Percentiles rank a stretch among this genome's conserved stretches.
Conservation (phyloP, 1,284 basidiomycete species). For the Coniferiporia weirii region DNA sequence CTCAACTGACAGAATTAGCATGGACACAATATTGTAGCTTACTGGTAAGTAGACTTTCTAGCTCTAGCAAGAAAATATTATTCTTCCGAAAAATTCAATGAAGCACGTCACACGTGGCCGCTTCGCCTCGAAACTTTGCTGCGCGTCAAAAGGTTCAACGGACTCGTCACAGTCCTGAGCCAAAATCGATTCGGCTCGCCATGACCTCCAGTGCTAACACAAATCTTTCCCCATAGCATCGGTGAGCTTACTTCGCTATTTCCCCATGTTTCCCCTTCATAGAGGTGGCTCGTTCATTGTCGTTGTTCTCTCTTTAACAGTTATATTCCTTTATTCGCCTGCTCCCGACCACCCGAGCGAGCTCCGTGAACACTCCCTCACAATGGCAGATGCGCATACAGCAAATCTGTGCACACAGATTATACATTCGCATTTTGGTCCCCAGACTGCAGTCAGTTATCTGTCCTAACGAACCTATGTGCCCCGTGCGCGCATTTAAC, state of each 20-base stretch:
- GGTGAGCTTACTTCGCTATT: background rate
- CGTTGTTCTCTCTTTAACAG: background rate
- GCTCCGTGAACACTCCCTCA: background rate
- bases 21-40: no score
- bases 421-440: constrained; percentile 74
- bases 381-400: constrained; percentile 71
- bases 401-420: constrained; percentile 70
- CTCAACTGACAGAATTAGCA: no score
- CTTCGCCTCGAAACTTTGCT: background rate
- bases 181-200: background rate
- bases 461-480: background rate
- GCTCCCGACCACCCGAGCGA: background rate
- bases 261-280: no score
- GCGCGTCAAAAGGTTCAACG: background rate
- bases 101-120: background rate
- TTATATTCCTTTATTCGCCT: background rate
- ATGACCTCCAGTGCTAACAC: background rate
- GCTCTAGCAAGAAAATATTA: background rate
- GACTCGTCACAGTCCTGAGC: background rate
- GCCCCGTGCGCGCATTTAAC: constrained; percentile 1
- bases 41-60: no score
- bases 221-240: background rate
- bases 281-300: background rate
- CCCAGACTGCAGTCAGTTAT: constrained; percentile 61
- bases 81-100: background rate